Evolutionary conservation across 257 asterid genomes (phyloP), one percentile per base, ranked within the genome.

Genomic region (Penstemon davidsonii): DNA sequence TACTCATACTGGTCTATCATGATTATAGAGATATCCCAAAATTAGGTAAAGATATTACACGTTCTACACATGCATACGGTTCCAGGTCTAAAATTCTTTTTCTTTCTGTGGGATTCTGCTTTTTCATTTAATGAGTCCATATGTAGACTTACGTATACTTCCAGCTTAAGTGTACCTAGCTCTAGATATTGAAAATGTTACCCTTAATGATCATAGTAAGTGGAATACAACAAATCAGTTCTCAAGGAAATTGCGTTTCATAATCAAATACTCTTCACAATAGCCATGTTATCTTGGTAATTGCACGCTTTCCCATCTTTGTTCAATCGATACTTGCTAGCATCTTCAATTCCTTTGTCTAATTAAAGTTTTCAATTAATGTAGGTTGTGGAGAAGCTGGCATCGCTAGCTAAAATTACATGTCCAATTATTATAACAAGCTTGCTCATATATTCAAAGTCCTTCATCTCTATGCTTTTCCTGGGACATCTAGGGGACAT

Each of bases 401-500:
- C 38, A 43, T 57, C 74, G 57, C 39, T 81, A 55, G 73, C 71
- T 52, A 72, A 62, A 50, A 70, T 70, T 10, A 65, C 67, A 47
- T 70, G 71, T 39, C 86, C 87, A 5, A 75, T 79, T 44, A 51
- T 79, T 18, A 5, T 75, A 44, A 75, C 79, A 66, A 68, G 82
- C 73, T 58, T 79, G 72, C 68, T 77, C 7, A 43, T 75, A 79
- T 72, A 81, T 41, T 79, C 82, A 1, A 81, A 79, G 76, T 79
- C 87, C 65, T 75, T 84, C 79, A 71, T 82, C 68, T 82, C 85
- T 37, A 71, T 75, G 85, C 71, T 79, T 57, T 84, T 77, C 79
- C 81, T 80, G 65, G 85, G 89, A 40, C 77, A 73, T 64, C 81
- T 81, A 9, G 87, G 87, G 58, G 80, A 77, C 13, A 40, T 45